Evolutionary conservation across 2,329 filamentous ascomycete genomes (phyloP), one percentile per base, ranked within the genome.

Genomic region (Macroventuria anomochaeta): DNA sequence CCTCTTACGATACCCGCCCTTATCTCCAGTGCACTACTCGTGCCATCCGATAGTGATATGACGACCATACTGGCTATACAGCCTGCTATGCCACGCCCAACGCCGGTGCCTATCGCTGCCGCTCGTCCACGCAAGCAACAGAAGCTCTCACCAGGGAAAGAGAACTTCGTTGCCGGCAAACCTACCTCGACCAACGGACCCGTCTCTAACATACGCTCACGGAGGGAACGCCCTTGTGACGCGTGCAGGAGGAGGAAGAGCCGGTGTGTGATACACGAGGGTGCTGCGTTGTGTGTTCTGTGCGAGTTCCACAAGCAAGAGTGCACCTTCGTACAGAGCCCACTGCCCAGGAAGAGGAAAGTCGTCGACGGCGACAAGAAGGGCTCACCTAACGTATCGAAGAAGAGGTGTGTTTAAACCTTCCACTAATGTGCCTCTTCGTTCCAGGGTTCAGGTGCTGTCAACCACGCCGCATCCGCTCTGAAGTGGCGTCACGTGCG

Each of bases 291-390:
- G 62, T 95, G 91, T 75, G 83, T 91, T 58, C 81, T 90, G 59
- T 96, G 91, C 76, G 88, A 90, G 71, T 86, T 88, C 72, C 87
- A 88, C 75, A 88, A 87, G 67, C 85, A 90, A 70, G 87, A 91
- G 63, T 95, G 90, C 76, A 93, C 90, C 36, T 86, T 93, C 71
- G 81, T 87, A 43, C 86, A 88, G 62, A 91, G 88, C 73, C 90
- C 90, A 20, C 86, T 87, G 69, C 87, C 88, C 52, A 85, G 90
- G 65, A 95, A 95, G 80, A 84, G 91, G 71, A 93, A 93, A 79
- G 77, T 90, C 59, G 85, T 88, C 75, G 82, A 85, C 67, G 83
- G 87, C 65, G 78, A 80, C 55, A 77, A 80, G 69, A 83, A 86
- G 60, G 85, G 88, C 59, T 81, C 79, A 59, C 77, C 79, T 62